Evolutionary conservation across 2,329 filamentous ascomycete genomes (phyloP).

Genomic region (Colletotrichum scovillei): DNA sequence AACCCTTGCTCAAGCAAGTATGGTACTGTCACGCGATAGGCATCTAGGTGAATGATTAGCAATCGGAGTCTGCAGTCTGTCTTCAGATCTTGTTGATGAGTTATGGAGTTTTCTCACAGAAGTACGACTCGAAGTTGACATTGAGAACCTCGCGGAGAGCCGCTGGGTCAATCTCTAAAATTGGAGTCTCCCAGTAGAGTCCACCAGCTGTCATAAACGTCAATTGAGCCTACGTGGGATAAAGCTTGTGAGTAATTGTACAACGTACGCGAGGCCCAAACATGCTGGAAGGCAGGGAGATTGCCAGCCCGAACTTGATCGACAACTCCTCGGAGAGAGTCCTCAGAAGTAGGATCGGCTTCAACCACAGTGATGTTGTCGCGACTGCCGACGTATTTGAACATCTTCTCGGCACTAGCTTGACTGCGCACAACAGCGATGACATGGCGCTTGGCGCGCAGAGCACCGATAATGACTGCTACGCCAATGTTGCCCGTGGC

Average conservation of each 20-base stretch:
- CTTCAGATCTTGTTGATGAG: too few relatives aligned
- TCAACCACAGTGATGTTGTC: slow-evolving; percentile 46
- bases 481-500: slow-evolving; percentile 53
- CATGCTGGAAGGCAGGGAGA: slow-evolving; percentile 51
- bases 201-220: slow-evolving; percentile 40
- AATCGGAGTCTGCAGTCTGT: too few relatives aligned
- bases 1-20: slow-evolving; percentile 44
- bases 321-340: slow-evolving; percentile 47
- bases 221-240: not conserved
- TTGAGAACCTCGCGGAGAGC: slow-evolving; percentile 39
- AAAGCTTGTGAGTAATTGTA: too few relatives aligned
- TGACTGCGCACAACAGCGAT: slow-evolving; percentile 51
- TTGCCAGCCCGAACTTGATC: slow-evolving; percentile 46
- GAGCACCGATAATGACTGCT: slow-evolving; percentile 44
- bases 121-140: slow-evolving; percentile 43
- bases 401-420: slow-evolving; percentile 46
- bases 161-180: slow-evolving; percentile 39
- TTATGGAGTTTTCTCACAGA: slow-evolving; percentile 40
- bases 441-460: slow-evolving; percentile 44
- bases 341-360: slow-evolving; percentile 45
- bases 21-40: slow-evolving; percentile 45
- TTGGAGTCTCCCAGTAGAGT: slow-evolving; percentile 37
- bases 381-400: slow-evolving; percentile 41
- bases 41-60: slow-evolving; percentile 37
- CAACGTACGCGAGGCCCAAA: slow-evolving; percentile 44